phyloP scores from a whole-genome alignment of 2,329 filamentous ascomycete genomes.

The Phaeosphaeria sp. region DNA sequence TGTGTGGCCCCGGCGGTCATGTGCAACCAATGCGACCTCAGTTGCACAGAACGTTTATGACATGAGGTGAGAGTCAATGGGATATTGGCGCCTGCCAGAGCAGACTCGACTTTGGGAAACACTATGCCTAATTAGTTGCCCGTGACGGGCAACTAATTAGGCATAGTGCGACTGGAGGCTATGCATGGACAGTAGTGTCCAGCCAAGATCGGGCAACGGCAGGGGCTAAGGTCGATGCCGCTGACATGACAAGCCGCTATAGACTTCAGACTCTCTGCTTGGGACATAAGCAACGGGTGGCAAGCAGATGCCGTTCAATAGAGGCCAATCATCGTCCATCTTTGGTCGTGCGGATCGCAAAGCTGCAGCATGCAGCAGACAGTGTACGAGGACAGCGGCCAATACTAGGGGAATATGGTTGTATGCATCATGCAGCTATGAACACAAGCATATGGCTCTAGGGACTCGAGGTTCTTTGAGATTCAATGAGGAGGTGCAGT shows the following conservation, averaged over 20 bases:
- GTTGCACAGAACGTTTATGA: neutral
- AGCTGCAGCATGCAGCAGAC: slow-evolving; percentile 13
- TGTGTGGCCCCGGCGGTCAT: neutral
- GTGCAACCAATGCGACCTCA: neutral
- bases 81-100: too few relatives aligned
- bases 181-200: too few relatives aligned
- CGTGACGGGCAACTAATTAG: too few relatives aligned
- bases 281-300: slow-evolving; percentile 16
- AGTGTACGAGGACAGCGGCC: slow-evolving; percentile 5
- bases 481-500: neutral
- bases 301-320: slow-evolving; percentile 16
- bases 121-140: too few relatives aligned
- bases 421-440: neutral
- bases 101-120: too few relatives aligned
- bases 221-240: too few relatives aligned
- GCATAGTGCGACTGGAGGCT: too few relatives aligned
- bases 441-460: neutral
- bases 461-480: neutral
- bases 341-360: slow-evolving; percentile 20
- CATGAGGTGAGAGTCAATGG: neutral
- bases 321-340: slow-evolving; percentile 17
- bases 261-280: neutral
- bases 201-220: too few relatives aligned
- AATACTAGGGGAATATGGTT: neutral
- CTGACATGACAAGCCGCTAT: neutral